Evolutionary conservation across 2,329 filamentous ascomycete genomes (phyloP), one percentile per base, ranked within the genome.

Genomic region (Paraconiothyrium brasiliense): DNA sequence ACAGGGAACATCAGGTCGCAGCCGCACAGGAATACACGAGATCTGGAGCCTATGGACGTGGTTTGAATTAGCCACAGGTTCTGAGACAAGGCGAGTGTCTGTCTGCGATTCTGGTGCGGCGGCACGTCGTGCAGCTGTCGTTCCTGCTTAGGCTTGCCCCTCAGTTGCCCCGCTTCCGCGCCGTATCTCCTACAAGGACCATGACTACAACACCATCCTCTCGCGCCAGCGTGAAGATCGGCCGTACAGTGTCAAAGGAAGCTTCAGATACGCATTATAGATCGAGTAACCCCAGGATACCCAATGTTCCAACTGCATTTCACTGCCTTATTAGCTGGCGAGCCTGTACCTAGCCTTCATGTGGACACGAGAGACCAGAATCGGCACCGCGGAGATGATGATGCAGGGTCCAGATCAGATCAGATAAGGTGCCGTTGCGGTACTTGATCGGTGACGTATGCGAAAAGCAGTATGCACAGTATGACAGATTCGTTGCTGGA

Each of bases 401-500:
- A 22, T 22, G 3, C 48, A 27, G 56, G 44, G 51, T 51, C 55
- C 49, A 54, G 54, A 51, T 50, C n/a, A 44, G 47, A 47, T 47
- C 27, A 46, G 46, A 41, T 32, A 51, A n/a, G 37, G 47, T 41
- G 41, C 32, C 34, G 22, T 16, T 20, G 35, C 20, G n/a, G n/a
- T n/a, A n/a, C n/a, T 27, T 35, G 22, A 46, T 50, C 27, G 37
- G 30, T 54, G 47, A 48, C 44, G 39, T 52, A 32, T 54, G 54
- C 51, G 39, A 34, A 35, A 50, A 43, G 35, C 46, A 34, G 43
- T 20, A 56, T 48, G 54, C 54, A 27, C 30, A 56, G 47, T 24
- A 67, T 67, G 62, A 68, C 65, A 63, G 61, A 43, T 44, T 8
- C 30, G 57, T 56, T 47, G 34, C 43, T 46, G 24, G 50, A 58